Base-by-base conservation (phyloP, 192 early-diverging fungal genomes). In the Tieghemiomyces parasiticus region DNA sequence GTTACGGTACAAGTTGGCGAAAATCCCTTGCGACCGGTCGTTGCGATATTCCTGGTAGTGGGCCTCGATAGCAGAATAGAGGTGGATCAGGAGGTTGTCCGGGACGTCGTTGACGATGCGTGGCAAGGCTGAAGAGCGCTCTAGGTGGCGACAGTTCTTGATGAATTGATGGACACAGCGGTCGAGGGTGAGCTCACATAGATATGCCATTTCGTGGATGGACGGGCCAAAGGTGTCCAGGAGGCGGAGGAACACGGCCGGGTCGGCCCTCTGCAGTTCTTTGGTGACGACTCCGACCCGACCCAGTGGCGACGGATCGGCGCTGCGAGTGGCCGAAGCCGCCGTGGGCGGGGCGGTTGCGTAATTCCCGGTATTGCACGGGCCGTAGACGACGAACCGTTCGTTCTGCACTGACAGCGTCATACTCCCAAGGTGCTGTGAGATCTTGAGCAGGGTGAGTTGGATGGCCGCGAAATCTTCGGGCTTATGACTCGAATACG, bases 101-200 rank as follows among this genome's bases (percentile, higher is more conserved):
- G 49, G 49, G 22, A 50, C 4, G 4, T 20, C 4, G 4, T 25
- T 20, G 22, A 50, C 22, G 26, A 26, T 26, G 4, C 26, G 49
- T 2, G n/a, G 24, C n/a, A 50, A 28, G 22, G 49, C 26, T 19
- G 49, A 25, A 26, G 49, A 26, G 3, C 26, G 4, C 2, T 28
- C 22, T 1, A 50, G 26, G 10, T 19, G 2, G 2, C 2, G 22
- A 12, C 49, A 50, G 24, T 25, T 50, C 2, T 20, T 25, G 4
- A 50, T 50, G 4, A 50, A 25, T 26, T 50, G 22, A 26, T 2
- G 4, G 49, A 25, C 49, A 25, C 49, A 26, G 12, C 26, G 49
- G 49, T 50, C 49, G 22, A 50, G 49, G 26, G 49, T 26, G 22
- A 50, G 26, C 12, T 50, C 49, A 50, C 49, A 50, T 12, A 50